Conservation (phyloP, 2,329 filamentous ascomycete species). For the Nothophoma quercina region DNA sequence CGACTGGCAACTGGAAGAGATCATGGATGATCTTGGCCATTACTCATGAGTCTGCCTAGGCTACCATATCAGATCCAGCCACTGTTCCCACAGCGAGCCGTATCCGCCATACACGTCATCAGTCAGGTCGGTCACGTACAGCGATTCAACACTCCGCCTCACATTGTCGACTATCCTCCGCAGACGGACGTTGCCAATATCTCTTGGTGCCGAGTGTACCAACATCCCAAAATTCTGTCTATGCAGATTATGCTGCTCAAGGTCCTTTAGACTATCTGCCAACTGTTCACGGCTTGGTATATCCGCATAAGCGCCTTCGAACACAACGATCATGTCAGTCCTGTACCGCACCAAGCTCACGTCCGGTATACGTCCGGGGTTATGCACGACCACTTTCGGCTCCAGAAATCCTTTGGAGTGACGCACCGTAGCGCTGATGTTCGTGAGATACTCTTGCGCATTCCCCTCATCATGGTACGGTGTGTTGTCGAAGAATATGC, state of each 20-base stretch:
- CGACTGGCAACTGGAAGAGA: constrained; percentile 15
- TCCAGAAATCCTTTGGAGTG: constrained; percentile 25
- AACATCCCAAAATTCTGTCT: constrained; percentile 29
- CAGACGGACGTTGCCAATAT: constrained; percentile 21
- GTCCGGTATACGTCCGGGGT: constrained; percentile 30
- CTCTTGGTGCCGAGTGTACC: constrained; percentile 26
- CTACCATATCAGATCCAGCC: constrained; percentile 26
- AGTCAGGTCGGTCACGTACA: constrained; percentile 31
- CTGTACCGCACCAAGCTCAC: constrained; percentile 20
- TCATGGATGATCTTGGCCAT: constrained; percentile 17
- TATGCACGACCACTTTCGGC: constrained; percentile 29
- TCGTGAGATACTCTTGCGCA: constrained; percentile 28
- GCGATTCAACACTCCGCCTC: constrained; percentile 30
- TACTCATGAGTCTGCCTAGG: not conserved
- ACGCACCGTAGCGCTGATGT: constrained; percentile 31
- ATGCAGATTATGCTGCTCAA: constrained; percentile 12
- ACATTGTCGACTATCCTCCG: constrained; percentile 31
- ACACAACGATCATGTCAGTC: constrained; percentile 34
- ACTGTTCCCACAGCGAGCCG: constrained; percentile 28
- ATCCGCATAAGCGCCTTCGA: constrained; percentile 29
- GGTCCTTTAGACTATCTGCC: constrained; percentile 10
- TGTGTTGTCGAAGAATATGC: constrained; percentile 62
- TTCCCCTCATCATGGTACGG: constrained; percentile 36
- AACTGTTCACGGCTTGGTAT: constrained; percentile 20
- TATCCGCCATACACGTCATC: constrained; percentile 29